A percentile compares a stretch with the other conserved stretches of the same genome.
These are phyloP conservation scores for Passalora sequoiae DNA, from an alignment of 2,329 filamentous ascomycete species.

Conservation along the genomic window DNA sequence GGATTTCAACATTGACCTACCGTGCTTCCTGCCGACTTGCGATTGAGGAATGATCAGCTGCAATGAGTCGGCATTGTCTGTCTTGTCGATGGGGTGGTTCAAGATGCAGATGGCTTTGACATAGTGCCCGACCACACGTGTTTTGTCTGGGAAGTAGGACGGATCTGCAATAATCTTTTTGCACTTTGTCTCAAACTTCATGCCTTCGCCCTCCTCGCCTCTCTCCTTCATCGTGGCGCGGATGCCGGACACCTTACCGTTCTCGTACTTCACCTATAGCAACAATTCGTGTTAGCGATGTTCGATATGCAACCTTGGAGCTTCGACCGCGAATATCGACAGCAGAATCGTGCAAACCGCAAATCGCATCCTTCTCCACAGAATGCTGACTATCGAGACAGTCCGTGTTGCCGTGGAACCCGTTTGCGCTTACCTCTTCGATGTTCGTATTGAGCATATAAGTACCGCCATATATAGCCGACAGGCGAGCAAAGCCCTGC, in stretches of 20 bases:
- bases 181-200: slow-evolving; percentile 94
- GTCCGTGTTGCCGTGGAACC: too few relatives aligned
- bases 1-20: slow-evolving; percentile 46
- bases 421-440: too few relatives aligned
- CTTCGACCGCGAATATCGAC: too few relatives aligned
- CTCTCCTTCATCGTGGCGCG: slow-evolving; percentile 93
- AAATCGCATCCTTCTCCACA: too few relatives aligned
- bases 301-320: too few relatives aligned
- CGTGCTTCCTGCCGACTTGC: slow-evolving; percentile 93
- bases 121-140: slow-evolving; percentile 79
- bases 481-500: slow-evolving; percentile 93
- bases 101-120: slow-evolving; percentile 96
- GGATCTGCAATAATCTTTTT: slow-evolving; percentile 95
- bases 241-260: slow-evolving; percentile 83
- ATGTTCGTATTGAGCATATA: slow-evolving; percentile 98
- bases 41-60: slow-evolving; percentile 98
- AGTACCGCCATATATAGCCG: slow-evolving; percentile 96
- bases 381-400: too few relatives aligned
- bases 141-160: slow-evolving; percentile 91
- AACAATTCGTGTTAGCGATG: too few relatives aligned
- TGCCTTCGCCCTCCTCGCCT: slow-evolving; percentile 65
- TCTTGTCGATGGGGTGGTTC: slow-evolving; percentile 88
- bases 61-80: slow-evolving; percentile 79
- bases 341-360: too few relatives aligned
- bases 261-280: slow-evolving; percentile 70